A percentile compares a stretch with the other conserved stretches of the same genome.
Conservation (phyloP, 192 early-diverging fungal species). For the Dimargaris xerosporica region DNA sequence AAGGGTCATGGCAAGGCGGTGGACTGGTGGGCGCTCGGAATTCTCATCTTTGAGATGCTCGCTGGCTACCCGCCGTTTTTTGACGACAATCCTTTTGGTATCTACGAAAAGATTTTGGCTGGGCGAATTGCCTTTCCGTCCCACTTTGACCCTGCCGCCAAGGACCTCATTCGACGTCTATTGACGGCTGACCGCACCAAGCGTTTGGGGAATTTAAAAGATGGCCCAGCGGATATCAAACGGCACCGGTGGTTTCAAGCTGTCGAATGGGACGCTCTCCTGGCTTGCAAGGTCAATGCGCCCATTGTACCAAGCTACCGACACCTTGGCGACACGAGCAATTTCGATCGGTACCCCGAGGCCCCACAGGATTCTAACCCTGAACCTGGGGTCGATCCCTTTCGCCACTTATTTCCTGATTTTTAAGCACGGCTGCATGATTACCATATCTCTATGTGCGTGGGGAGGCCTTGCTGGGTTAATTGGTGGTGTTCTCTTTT, state of each 20-base stretch:
- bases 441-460: too few relatives aligned
- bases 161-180: conserved; percentile 82
- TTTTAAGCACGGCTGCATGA: conserved; percentile 34
- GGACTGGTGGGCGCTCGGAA: conserved; percentile 98
- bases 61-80: conserved; percentile 95
- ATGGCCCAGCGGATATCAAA: conserved; percentile 83
- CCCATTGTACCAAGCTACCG: conserved; percentile 82
- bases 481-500: too few relatives aligned
- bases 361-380: conserved; percentile 42
- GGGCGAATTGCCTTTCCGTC: conserved; percentile 80
- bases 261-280: conserved; percentile 81
- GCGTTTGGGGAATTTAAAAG: conserved; percentile 86
- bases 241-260: conserved; percentile 87
- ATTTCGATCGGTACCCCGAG: conserved; percentile 97
- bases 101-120: conserved; percentile 95
- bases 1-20: conserved; percentile 96
- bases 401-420: conserved; percentile 57
- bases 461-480: too few relatives aligned
- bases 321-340: conserved; percentile 87
- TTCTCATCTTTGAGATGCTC: conserved; percentile 96
- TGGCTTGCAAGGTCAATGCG: conserved; percentile 56
- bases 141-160: conserved; percentile 69
- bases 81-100: conserved; percentile 94
- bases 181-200: conserved; percentile 83
- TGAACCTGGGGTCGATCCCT: conserved; percentile 53